phyloP scores from a whole-genome alignment of 2,329 filamentous ascomycete species.

The Cladophialophora chaetospira region DNA sequence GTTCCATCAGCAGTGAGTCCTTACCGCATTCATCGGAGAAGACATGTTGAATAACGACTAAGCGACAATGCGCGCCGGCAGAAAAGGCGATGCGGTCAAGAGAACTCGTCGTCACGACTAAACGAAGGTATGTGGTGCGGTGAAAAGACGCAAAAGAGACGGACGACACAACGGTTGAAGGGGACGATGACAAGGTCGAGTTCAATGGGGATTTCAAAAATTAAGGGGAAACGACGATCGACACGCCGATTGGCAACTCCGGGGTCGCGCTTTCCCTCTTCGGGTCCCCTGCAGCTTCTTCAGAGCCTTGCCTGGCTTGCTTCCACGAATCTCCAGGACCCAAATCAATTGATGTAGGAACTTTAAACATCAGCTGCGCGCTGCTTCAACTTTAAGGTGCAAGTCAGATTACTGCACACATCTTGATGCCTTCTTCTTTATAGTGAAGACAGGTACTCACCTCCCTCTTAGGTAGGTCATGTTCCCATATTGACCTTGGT shows the following conservation, averaged over 20 bases:
- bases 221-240: slow-evolving; percentile 24
- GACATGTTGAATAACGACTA: slow-evolving; percentile 26
- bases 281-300: slow-evolving; percentile 4
- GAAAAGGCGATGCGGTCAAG: slow-evolving; percentile 2
- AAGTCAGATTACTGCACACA: neutral
- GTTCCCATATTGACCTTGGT: slow-evolving; percentile 16
- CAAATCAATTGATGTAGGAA: neutral
- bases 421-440: neutral
- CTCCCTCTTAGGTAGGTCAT: slow-evolving; percentile 24
- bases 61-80: slow-evolving; percentile 2
- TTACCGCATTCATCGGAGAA: slow-evolving; percentile 34
- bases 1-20: slow-evolving; percentile 5
- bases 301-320: neutral
- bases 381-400: neutral
- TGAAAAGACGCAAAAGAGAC: slow-evolving; percentile 5
- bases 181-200: slow-evolving; percentile 2
- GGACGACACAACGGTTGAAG: neutral
- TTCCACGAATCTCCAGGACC: neutral
- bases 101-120: neutral
- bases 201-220: slow-evolving; percentile 17
- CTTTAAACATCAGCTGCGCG: neutral
- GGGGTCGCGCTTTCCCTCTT: slow-evolving; percentile 30
- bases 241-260: slow-evolving; percentile 11
- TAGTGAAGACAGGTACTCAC: slow-evolving; percentile 17
- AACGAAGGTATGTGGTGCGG: slow-evolving; percentile 12